phyloP scores from a whole-genome alignment of 331 rosid genomes.

The Quercus tomentella region DNA sequence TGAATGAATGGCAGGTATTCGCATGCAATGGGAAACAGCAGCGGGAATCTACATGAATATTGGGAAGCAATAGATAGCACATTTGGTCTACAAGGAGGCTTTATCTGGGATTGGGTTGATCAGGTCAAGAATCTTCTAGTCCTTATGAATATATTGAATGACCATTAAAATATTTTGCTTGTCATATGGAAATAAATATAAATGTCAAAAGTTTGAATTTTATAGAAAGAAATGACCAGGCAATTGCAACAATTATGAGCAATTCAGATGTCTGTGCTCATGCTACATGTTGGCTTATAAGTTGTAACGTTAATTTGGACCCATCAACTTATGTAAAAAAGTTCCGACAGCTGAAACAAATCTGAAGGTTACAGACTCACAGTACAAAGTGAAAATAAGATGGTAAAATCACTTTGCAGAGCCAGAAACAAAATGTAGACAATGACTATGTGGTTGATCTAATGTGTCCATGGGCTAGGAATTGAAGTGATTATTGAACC shows the following conservation, averaged over 20 bases:
- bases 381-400: background rate
- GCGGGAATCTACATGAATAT: slow-evolving; percentile 75
- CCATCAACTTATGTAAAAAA: background rate
- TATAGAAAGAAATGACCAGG: background rate
- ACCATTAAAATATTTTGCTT: background rate
- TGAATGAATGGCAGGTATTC: slow-evolving; percentile 68
- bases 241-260: background rate
- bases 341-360: background rate
- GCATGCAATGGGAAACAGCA: slow-evolving; percentile 98
- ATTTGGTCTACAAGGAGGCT: slow-evolving; percentile 99
- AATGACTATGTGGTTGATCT: background rate
- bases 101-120: slow-evolving; percentile 99
- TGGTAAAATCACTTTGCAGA: background rate
- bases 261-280: background rate
- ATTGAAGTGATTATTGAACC: background rate
- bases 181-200: background rate
- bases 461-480: background rate
- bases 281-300: background rate
- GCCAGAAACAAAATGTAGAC: background rate
- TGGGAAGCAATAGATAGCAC: slow-evolving; percentile 96
- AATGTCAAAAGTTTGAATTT: slow-evolving; percentile 2
- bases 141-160: slow-evolving; percentile 5
- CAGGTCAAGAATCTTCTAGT: slow-evolving; percentile 44
- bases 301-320: background rate
- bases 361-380: background rate